These are phyloP conservation scores for Amesomyces nigricolor DNA, from an alignment of 2,329 filamentous ascomycete genomes.

Conservation along the genomic window DNA sequence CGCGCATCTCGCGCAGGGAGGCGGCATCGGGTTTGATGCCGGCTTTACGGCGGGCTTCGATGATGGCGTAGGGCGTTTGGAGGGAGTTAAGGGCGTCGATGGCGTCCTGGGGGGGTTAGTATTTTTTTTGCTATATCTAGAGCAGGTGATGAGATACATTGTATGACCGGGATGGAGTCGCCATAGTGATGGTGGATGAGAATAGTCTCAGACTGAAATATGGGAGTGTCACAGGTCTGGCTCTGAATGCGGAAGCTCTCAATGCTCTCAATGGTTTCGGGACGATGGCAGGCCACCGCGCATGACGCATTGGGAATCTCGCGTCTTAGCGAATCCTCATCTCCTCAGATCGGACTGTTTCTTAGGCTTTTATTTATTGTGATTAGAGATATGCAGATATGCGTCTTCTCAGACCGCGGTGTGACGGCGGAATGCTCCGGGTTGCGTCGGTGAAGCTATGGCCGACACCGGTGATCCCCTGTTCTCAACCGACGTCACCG, in stretches of 20 bases:
- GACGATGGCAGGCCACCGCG: slow-evolving; percentile 12
- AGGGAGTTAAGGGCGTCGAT: slow-evolving; percentile 64
- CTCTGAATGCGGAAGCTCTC: background rate
- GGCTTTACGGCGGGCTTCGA: slow-evolving; percentile 72
- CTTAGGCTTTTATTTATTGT: background rate
- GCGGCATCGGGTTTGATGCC: slow-evolving; percentile 64
- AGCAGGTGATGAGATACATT: slow-evolving; percentile 10
- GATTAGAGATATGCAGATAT: slow-evolving; percentile 1
- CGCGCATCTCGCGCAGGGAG: slow-evolving; percentile 75
- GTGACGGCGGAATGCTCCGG: slow-evolving; percentile 9
- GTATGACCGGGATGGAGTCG: slow-evolving; percentile 13
- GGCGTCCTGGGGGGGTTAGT: slow-evolving; percentile 55
- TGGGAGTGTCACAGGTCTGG: background rate
- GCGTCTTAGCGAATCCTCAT: background rate
- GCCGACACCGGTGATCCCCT: slow-evolving; percentile 5
- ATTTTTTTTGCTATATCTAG: background rate
- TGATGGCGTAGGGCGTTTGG: slow-evolving; percentile 77
- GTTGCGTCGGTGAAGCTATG: slow-evolving; percentile 6
- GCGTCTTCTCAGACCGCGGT: background rate
- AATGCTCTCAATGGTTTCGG: slow-evolving; percentile 2
- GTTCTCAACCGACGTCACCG: slow-evolving; percentile 1
- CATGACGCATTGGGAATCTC: slow-evolving; percentile 14
- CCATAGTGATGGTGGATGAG: slow-evolving; percentile 5
- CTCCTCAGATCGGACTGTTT: background rate
- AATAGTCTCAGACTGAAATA: background rate